Evolutionary conservation across 257 asterid genomes (phyloP).

Genomic region (Dorcoceras hygrometricum): DNA sequence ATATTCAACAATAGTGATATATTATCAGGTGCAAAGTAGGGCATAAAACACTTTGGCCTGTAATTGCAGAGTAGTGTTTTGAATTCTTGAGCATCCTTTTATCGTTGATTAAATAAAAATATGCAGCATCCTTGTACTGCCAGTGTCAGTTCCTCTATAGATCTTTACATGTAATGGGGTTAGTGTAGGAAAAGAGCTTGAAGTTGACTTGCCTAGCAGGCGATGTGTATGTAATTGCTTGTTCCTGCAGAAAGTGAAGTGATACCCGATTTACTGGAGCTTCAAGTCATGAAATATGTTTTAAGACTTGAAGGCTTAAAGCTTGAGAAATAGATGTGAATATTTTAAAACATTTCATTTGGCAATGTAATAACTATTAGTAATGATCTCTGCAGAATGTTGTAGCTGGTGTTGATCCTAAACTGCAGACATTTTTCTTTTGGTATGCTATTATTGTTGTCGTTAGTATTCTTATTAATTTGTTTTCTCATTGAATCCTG

Average conservation of each 20-base stretch:
- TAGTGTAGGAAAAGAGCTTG: not conserved
- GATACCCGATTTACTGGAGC: constrained; percentile 7
- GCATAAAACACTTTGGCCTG: not conserved
- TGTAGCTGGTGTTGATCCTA: constrained; percentile 88
- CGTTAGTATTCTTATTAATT: not conserved
- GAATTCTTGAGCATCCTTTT: not conserved
- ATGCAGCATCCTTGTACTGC: not conserved
- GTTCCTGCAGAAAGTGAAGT: not conserved
- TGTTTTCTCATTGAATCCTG: not conserved
- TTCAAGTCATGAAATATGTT: not conserved
- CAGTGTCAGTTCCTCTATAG: not conserved
- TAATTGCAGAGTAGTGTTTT: constrained; percentile 12
- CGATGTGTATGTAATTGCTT: constrained; percentile 13
- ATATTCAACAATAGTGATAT: too few relatives aligned
- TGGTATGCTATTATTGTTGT: constrained; percentile 46
- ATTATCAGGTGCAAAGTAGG: constrained; percentile 1
- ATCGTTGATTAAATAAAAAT: constrained; percentile 12
- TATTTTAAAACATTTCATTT: constrained; percentile 2
- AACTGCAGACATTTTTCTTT: constrained; percentile 77
- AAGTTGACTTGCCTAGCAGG: not conserved
- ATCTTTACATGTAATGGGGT: not conserved
- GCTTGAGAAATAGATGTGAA: constrained; percentile 11
- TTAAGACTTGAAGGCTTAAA: constrained; percentile 11
- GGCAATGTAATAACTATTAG: constrained; percentile 5
- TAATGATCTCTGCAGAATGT: constrained; percentile 52